Base-by-base conservation (phyloP, 2,329 filamentous ascomycete genomes). In the Apiospora pterosperma region DNA sequence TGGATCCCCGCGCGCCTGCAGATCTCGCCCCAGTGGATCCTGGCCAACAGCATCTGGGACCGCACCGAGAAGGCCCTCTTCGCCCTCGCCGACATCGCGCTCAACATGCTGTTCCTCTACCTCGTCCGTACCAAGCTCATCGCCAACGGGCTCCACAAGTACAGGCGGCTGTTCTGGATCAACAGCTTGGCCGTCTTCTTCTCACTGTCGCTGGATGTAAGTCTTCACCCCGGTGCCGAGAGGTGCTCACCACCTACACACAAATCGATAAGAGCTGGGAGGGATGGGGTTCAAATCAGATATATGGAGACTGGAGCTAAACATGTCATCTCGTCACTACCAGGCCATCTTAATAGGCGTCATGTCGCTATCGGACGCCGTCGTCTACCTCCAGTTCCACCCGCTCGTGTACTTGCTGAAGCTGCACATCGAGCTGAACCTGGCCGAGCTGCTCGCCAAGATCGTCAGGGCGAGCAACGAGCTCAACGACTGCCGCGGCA, bases 401-500 rank as follows among this genome's bases (percentile, higher is more conserved):
- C 79, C 79, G 0, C 72, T 81, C 6, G 79, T 78, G 10, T 81
- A 80, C 69, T 71, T 79, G 14, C 76, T 80, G 61, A 81, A 81
- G 65, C 74, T 81, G 36, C 78, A 81, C 69, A 81, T 81, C 67
- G 79, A 81, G 69, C 77, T 81, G 75, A 75, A 74, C 34, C 81
- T 81, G 77, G 78, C 79, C 65, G 77, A 77, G 64, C 76, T 81
- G 21, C 81, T 81, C 69, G 75, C 65, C 59, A 75, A 74, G 64
- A 67, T 74, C 12, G 73, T 72, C 5, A 60, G 65, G 8, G 59
- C 48, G 16, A 34, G 48, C 48, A 55, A 55, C 48, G 7, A 34
- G 48, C 48, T 55, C 28, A 55, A 55, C 28, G 48, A 55, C 14
- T 55, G 48, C 48, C 16, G 19, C 28, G 6, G 23, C 36, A 14